Conservation (phyloP, 495 filamentous ascomycete genomes). For the Penicillium canariense region DNA sequence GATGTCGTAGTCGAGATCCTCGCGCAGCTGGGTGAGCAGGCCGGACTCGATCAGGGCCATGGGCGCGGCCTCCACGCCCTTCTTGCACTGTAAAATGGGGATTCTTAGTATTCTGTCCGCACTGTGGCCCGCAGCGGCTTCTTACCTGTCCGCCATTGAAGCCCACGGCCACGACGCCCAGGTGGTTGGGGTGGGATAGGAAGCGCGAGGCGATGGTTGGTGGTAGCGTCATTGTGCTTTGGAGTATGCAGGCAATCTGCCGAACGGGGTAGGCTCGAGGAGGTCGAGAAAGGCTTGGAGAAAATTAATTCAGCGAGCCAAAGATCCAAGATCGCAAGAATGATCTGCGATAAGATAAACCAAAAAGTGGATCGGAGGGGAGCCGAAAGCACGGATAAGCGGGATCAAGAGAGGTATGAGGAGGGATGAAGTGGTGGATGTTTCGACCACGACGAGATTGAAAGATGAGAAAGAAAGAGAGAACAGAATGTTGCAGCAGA, state of each 20-base stretch:
- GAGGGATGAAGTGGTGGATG: not conserved
- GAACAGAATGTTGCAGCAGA: slow-evolving; percentile 2
- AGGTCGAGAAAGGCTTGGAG: not conserved
- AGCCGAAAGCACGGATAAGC: not conserved
- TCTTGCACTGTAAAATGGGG: slow-evolving; percentile 63
- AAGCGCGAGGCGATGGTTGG: slow-evolving; percentile 79
- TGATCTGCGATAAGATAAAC: slow-evolving; percentile 31
- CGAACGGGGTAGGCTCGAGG: not conserved
- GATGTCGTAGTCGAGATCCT: slow-evolving; percentile 84
- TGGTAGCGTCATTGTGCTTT: slow-evolving; percentile 58
- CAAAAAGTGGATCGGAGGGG: slow-evolving; percentile 21
- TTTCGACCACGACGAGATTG: not conserved
- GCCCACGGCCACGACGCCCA: slow-evolving; percentile 91
- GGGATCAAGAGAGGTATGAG: slow-evolving; percentile 1
- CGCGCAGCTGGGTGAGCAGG: slow-evolving; percentile 76
- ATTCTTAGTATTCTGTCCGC: not conserved
- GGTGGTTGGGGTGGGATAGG: slow-evolving; percentile 69
- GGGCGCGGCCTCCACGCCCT: slow-evolving; percentile 89
- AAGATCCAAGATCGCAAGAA: slow-evolving; percentile 8
- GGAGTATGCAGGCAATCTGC: not conserved
- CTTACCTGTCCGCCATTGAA: slow-evolving; percentile 95
- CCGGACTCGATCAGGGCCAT: slow-evolving; percentile 87
- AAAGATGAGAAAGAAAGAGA: slow-evolving; percentile 5
- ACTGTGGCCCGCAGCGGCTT: slow-evolving; percentile 10
- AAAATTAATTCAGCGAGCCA: not conserved